phyloP scores from a whole-genome alignment of 1,139 yeast species.

The Kluyveromyces sp. region DNA sequence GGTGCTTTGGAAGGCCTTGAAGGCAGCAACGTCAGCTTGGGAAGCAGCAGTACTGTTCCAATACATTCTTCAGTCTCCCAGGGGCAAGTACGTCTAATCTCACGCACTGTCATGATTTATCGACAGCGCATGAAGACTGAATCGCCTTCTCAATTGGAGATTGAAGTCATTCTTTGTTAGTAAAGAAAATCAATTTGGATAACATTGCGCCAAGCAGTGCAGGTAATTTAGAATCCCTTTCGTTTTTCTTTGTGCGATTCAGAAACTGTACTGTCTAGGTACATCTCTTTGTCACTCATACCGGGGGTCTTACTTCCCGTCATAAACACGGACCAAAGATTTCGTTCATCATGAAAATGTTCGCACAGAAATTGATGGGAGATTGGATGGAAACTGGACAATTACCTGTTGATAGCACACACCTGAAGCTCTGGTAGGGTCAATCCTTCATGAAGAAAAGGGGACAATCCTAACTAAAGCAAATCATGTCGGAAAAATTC shows the following conservation, averaged over 20 bases:
- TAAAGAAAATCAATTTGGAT: not conserved
- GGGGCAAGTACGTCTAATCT: too few species aligned
- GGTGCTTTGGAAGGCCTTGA: constrained; percentile 90
- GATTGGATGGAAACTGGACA: not conserved
- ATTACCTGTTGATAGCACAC: not conserved
- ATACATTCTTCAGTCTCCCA: too few species aligned
- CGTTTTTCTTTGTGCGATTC: constrained; percentile 3
- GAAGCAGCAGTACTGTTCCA: constrained; percentile 64
- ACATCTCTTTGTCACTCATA: constrained; percentile 49
- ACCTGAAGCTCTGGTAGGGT: not conserved
- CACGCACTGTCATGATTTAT: too few species aligned
- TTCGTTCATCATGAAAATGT: constrained; percentile 56
- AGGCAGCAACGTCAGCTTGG: constrained; percentile 91
- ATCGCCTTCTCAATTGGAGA: not conserved
- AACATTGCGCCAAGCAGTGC: not conserved
- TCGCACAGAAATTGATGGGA: not conserved
- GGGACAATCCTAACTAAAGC: not conserved
- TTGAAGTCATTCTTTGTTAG: not conserved
- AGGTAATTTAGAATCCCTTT: not conserved
- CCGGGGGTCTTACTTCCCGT: constrained; percentile 93
- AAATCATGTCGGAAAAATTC: not conserved
- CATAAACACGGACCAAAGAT: constrained; percentile 91
- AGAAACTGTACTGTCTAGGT: constrained; percentile 14
- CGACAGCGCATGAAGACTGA: not conserved
- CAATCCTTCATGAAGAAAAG: not conserved